Evolutionary conservation across 1,284 basidiomycete genomes (phyloP).

Genomic region (Puccinia hordei): DNA sequence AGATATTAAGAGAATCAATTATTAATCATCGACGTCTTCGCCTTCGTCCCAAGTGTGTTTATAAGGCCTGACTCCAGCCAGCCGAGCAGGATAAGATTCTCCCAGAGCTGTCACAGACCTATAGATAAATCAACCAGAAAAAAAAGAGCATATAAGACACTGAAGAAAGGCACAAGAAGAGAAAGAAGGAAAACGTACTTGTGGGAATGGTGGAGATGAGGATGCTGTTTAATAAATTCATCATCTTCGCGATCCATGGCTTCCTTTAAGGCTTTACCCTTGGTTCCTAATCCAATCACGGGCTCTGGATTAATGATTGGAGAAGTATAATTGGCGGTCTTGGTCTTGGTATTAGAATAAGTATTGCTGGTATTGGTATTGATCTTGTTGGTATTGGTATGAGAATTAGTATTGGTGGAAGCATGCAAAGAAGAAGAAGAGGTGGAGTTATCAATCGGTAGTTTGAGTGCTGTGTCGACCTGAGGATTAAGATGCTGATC

Average conservation of each 20-base stretch:
- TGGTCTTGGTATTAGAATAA: not conserved
- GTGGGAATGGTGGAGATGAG: not conserved
- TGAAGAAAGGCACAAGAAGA: not conserved
- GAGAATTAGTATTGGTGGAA: too few species aligned
- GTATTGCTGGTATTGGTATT: not conserved
- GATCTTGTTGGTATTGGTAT: too few species aligned
- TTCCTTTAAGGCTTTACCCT: conserved; percentile 46
- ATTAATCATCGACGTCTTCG: conserved; percentile 39
- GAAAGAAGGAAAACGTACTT: not conserved
- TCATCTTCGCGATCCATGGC: conserved; percentile 49
- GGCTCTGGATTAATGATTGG: not conserved
- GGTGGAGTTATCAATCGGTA: not conserved
- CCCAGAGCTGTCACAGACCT: not conserved
- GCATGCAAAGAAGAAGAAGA: not conserved
- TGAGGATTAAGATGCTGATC: not conserved
- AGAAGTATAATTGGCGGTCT: not conserved
- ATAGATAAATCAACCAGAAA: not conserved
- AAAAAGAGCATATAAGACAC: too few species aligned
- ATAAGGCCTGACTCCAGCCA: not conserved
- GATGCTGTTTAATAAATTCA: conserved; percentile 30
- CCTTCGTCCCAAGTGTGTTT: conserved; percentile 46
- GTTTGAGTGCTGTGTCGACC: not conserved
- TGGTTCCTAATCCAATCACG: conserved; percentile 28
- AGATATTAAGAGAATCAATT: not conserved
- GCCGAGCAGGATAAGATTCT: not conserved